Conservation (phyloP, 2,329 filamentous ascomycete species). For the Cryphonectria naterciae region DNA sequence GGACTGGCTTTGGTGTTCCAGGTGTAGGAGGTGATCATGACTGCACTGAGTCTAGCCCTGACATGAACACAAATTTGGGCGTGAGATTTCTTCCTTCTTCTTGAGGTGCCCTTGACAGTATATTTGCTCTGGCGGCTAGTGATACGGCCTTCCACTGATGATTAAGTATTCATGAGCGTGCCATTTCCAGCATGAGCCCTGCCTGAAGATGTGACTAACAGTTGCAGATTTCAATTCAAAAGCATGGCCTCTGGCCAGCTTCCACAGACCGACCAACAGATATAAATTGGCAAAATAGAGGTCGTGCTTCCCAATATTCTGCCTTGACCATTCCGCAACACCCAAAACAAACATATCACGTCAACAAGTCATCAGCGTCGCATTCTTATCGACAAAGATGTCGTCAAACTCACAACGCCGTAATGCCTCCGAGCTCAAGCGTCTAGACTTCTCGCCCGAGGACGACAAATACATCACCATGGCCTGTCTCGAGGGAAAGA, state of each 20-base stretch:
- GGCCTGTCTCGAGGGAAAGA: not conserved
- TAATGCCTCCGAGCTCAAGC: not conserved
- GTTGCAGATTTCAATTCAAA: not conserved
- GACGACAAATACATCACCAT: not conserved
- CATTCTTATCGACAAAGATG: not conserved
- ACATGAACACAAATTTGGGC: not conserved
- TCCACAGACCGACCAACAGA: not conserved
- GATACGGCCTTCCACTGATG: not conserved
- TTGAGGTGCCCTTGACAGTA: not conserved
- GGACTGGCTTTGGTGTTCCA: slow-evolving; percentile 71
- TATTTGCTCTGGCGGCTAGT: not conserved
- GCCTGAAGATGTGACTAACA: not conserved
- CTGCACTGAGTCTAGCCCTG: not conserved
- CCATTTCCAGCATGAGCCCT: not conserved
- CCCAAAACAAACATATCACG: not conserved
- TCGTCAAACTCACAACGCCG: not conserved
- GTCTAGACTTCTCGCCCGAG: not conserved
- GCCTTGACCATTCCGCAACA: not conserved
- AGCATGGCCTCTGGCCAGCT: not conserved
- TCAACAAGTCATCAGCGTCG: not conserved
- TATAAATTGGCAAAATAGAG: not conserved
- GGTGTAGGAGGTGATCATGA: slow-evolving; percentile 41
- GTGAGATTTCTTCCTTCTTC: not conserved
- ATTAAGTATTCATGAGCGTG: not conserved
- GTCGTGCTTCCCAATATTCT: not conserved